Conservation (phyloP, 257 asterid genomes). For the Nicotiana tomentosiformis region DNA sequence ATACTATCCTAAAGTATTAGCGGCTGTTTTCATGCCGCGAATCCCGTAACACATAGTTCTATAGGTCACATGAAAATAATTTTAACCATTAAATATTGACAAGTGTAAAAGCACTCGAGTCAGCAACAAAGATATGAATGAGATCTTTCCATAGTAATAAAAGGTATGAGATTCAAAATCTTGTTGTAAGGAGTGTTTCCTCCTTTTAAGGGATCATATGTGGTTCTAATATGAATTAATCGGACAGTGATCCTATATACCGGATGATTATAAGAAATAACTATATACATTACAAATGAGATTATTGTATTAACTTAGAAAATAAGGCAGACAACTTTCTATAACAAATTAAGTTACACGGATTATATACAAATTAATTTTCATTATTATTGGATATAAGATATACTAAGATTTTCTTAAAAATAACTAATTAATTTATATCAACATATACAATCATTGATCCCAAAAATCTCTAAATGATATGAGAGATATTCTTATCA, state of each 20-base stretch:
- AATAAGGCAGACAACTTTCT: background rate
- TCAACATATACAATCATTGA: too few species aligned
- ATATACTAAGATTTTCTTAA: background rate
- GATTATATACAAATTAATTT: background rate
- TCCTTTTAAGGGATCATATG: background rate
- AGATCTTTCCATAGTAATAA: too few species aligned
- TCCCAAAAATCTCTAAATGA: background rate
- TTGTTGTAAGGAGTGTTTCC: background rate
- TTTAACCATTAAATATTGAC: too few species aligned
- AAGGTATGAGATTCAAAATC: too few species aligned
- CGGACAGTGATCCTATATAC: too few species aligned
- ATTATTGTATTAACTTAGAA: background rate
- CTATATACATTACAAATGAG: background rate
- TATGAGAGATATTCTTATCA: background rate
- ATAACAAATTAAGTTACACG: background rate
- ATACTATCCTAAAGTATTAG: too few species aligned
- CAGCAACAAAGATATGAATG: too few species aligned
- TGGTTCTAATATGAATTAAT: too few species aligned
- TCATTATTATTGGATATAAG: background rate
- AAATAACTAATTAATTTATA: too few species aligned
- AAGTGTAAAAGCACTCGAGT: too few species aligned
- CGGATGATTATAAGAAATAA: background rate
- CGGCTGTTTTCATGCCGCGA: rapidly evolving
- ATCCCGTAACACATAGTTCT: too few species aligned
- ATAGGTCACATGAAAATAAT: too few species aligned